These are phyloP conservation scores for Oryza longistaminata DNA, from an alignment of 176 grass and related monocot species.

Conservation along the genomic window DNA sequence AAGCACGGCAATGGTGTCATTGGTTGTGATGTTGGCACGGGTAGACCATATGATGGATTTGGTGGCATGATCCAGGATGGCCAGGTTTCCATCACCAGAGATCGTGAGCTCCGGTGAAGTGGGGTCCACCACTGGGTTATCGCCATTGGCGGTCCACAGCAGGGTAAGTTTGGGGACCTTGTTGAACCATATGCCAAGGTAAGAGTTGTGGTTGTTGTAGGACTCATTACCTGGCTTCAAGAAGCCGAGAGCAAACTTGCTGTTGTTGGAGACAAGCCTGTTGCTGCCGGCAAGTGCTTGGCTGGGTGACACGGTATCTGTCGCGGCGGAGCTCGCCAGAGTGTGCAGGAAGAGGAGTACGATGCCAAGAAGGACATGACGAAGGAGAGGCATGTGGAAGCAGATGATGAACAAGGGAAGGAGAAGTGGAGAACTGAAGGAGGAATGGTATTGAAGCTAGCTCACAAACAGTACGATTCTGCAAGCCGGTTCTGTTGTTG, in stretches of 20 bases:
- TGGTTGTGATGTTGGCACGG: conserved; percentile 5
- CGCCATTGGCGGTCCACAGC: conserved; percentile 53
- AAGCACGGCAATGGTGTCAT: conserved; percentile 23
- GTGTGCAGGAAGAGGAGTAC: neutral
- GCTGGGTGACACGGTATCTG: neutral
- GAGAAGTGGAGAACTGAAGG: neutral
- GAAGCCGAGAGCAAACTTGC: conserved; percentile 69
- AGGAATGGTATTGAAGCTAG: neutral
- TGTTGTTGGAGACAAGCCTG: conserved; percentile 43
- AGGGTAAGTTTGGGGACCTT: too few species aligned
- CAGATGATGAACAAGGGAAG: neutral
- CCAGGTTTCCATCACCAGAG: conserved; percentile 44
- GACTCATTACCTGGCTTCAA: conserved; percentile 9
- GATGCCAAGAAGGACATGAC: neutral
- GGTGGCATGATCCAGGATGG: conserved; percentile 20
- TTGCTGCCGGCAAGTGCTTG: neutral
- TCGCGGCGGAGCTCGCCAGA: neutral
- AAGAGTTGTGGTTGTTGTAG: neutral
- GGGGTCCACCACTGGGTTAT: conserved; percentile 25
- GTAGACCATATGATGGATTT: conserved; percentile 46
- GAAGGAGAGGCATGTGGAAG: neutral
- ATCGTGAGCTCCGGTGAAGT: conserved; percentile 41
- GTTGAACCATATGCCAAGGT: too few species aligned
- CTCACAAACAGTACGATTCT: neutral
- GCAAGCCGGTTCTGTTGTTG: neutral